phyloP scores from a whole-genome alignment of 768 basidiomycete genomes.

The Rickenella mellea region DNA sequence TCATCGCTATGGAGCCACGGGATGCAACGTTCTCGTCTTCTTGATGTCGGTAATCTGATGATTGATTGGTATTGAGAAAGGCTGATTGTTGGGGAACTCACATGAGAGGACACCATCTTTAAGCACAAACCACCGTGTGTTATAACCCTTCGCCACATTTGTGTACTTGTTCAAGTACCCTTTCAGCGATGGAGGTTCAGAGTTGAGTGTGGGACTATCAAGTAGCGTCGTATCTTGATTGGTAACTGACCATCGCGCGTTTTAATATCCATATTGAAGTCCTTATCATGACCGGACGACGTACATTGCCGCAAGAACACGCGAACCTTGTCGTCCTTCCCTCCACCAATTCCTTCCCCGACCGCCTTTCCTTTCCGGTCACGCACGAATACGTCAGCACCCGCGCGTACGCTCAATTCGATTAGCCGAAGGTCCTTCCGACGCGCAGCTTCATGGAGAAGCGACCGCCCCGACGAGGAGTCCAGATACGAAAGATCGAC shows the following conservation, averaged over 20 bases:
- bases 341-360: conserved; percentile 53
- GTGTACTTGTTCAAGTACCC: conserved; percentile 89
- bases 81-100: conserved; percentile 24
- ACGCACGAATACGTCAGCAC: conserved; percentile 83
- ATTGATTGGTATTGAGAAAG: conserved; percentile 1
- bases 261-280: neutral
- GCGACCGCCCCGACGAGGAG: conserved; percentile 60
- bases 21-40: conserved; percentile 83
- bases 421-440: conserved; percentile 74
- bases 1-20: conserved; percentile 84
- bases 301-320: conserved; percentile 78
- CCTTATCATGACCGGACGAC: conserved; percentile 16
- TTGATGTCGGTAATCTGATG: conserved; percentile 70
- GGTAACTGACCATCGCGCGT: conserved; percentile 41
- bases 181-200: conserved; percentile 52
- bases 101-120: conserved; percentile 80
- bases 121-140: conserved; percentile 87
- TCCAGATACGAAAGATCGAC: conserved; percentile 79
- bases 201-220: conserved; percentile 26
- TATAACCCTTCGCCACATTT: conserved; percentile 86
- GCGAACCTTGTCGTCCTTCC: conserved; percentile 73
- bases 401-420: conserved; percentile 76
- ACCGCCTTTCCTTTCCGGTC: conserved; percentile 55
- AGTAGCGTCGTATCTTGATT: conserved; percentile 75
- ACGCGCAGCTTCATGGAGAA: conserved; percentile 82